phyloP scores from a whole-genome alignment of 805 yeast genomes.

The Saturnispora quitensis region DNA sequence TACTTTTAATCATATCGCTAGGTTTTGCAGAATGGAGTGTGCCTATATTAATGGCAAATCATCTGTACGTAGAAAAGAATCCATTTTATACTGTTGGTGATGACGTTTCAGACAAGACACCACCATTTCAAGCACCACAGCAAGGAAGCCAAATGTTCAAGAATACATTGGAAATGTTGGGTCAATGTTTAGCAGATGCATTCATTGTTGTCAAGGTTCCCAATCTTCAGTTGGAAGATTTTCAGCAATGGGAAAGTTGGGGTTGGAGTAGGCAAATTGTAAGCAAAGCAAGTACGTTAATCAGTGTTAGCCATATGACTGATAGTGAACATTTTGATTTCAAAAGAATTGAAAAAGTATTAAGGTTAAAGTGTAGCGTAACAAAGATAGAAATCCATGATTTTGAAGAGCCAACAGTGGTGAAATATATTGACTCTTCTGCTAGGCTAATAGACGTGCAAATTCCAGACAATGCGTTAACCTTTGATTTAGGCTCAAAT shows the following conservation, averaged over 20 bases:
- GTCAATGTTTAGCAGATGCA: constrained; percentile 44
- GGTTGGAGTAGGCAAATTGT: constrained; percentile 42
- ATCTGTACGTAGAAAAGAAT: constrained; percentile 1
- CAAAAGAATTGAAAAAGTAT: constrained; percentile 2
- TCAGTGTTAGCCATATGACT: constrained; percentile 46
- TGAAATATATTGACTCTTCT: constrained; percentile 51
- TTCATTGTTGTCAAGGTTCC: constrained; percentile 49
- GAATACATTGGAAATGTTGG: constrained; percentile 13
- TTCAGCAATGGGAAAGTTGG: constrained; percentile 34
- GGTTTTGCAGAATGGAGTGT: constrained; percentile 3
- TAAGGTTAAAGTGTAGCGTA: constrained; percentile 36
- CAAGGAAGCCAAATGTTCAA: neutral
- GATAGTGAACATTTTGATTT: constrained; percentile 18
- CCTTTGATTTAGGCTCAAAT: constrained; percentile 34
- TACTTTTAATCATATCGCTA: neutral
- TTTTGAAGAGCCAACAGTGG: constrained; percentile 36
- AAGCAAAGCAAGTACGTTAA: constrained; percentile 48
- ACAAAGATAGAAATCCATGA: constrained; percentile 31
- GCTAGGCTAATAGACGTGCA: constrained; percentile 55
- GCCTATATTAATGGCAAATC: constrained; percentile 5
- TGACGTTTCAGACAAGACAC: neutral
- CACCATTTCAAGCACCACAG: constrained; percentile 5
- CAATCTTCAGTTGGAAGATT: constrained; percentile 40
- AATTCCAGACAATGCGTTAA: constrained; percentile 37
- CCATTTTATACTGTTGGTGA: constrained; percentile 5